A percentile compares a stretch with the other conserved stretches of the same genome.
Evolutionary conservation across 2,329 filamentous ascomycete genomes (phyloP).

Genomic region (Sarocladiaceae sp.): DNA sequence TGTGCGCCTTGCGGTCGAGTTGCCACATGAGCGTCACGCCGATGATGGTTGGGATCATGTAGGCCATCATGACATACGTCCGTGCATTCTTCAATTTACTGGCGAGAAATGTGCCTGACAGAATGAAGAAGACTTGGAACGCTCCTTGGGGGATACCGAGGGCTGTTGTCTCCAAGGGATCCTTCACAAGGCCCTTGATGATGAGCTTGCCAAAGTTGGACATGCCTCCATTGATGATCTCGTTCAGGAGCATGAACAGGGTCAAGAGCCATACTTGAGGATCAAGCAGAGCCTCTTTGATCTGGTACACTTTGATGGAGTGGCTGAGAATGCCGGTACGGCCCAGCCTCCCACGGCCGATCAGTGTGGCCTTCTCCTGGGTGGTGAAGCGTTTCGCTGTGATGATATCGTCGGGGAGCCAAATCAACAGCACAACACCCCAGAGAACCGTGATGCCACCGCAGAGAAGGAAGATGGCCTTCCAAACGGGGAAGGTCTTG

Average conservation of each 20-base stretch:
- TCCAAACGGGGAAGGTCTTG: conserved; percentile 35
- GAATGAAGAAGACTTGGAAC: conserved; percentile 47
- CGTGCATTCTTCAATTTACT: conserved; percentile 42
- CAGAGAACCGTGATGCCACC: conserved; percentile 41
- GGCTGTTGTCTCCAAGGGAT: conserved; percentile 34
- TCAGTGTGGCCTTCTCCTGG: conserved; percentile 37
- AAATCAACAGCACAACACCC: conserved; percentile 34
- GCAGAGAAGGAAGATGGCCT: conserved; percentile 46
- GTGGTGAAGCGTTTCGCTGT: conserved; percentile 19
- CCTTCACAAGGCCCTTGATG: conserved; percentile 39
- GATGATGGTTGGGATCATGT: conserved; percentile 44
- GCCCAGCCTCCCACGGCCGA: conserved; percentile 52
- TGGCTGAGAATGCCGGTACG: conserved; percentile 40
- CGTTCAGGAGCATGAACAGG: conserved; percentile 49
- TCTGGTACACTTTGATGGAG: conserved; percentile 39
- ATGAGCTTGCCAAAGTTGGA: conserved; percentile 50
- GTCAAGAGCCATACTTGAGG: conserved; percentile 45
- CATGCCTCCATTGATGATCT: conserved; percentile 47
- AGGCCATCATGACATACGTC: conserved; percentile 45
- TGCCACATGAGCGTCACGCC: conserved; percentile 45
- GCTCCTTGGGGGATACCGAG: conserved; percentile 49
- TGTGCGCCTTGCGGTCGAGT: conserved; percentile 29
- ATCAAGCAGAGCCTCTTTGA: conserved; percentile 41
- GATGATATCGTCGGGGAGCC: conserved; percentile 41
- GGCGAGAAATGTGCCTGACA: conserved; percentile 45